phyloP scores from a whole-genome alignment of 2,329 filamentous ascomycete species.

The Nothophaeocryptopus gaeumannii region DNA sequence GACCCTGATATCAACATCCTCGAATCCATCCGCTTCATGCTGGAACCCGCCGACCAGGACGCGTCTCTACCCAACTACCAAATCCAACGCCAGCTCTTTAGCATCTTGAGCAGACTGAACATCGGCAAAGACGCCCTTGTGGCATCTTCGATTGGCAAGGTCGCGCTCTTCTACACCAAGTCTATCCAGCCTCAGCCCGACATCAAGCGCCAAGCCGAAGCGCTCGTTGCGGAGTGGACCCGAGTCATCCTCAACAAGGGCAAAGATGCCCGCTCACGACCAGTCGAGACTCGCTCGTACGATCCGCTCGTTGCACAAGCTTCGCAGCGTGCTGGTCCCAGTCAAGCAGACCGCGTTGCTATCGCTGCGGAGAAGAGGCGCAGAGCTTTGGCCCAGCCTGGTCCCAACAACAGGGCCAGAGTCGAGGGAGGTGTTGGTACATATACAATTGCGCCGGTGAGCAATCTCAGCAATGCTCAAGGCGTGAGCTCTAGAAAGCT shows the following conservation, averaged over 20 bases:
- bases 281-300: conserved; percentile 57
- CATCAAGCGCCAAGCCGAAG: conserved; percentile 92
- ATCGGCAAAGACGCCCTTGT: conserved; percentile 88
- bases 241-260: conserved; percentile 81
- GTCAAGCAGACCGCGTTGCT: conserved; percentile 38
- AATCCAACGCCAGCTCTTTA: conserved; percentile 92
- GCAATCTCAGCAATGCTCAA: conserved; percentile 41
- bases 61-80: conserved; percentile 93
- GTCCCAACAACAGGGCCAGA: conserved; percentile 56
- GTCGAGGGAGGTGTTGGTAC: conserved; percentile 58
- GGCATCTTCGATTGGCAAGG: conserved; percentile 91
- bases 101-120: conserved; percentile 72
- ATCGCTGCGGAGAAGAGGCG: conserved; percentile 51
- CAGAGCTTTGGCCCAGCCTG: conserved; percentile 52
- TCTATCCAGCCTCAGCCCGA: conserved; percentile 82
- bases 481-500: conserved; percentile 27
- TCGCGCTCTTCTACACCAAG: conserved; percentile 94
- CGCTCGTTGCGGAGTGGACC: conserved; percentile 92
- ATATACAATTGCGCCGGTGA: conserved; percentile 63
- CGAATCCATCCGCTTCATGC: conserved; percentile 92
- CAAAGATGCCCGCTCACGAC: conserved; percentile 90
- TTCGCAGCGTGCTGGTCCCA: conserved; percentile 28
- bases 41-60: conserved; percentile 83
- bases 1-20: conserved; percentile 95
- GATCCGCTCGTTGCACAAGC: conserved; percentile 49